phyloP scores from a whole-genome alignment of 306 rosid genomes.

The Parietaria judaica region DNA sequence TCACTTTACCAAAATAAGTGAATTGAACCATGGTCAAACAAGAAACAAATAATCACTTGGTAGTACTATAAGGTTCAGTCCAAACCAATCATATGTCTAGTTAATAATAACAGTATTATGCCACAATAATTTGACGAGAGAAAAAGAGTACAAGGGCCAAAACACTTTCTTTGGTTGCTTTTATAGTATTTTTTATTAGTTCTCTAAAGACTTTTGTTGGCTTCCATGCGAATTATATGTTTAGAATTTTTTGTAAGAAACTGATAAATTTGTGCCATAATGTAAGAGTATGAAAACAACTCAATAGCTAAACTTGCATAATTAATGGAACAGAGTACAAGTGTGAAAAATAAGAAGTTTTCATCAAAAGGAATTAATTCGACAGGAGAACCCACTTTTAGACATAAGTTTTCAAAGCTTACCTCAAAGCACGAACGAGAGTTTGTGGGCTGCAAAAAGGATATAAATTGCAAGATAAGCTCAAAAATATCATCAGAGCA shows the following conservation, averaged over 20 bases:
- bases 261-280: not conserved
- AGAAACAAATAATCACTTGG: not conserved
- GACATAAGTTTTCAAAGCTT: constrained; percentile 24
- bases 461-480: constrained; percentile 12
- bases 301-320: not conserved
- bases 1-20: not conserved
- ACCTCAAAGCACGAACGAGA: constrained; percentile 91
- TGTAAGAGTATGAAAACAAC: too few relatives aligned
- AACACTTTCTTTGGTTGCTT: too few relatives aligned
- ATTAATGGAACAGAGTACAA: not conserved
- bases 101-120: too few relatives aligned
- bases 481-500: not conserved
- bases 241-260: not conserved
- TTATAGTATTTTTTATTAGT: too few relatives aligned
- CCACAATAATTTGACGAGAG: too few relatives aligned
- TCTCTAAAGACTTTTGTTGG: too few relatives aligned
- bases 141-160: too few relatives aligned
- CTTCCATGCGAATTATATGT: not conserved
- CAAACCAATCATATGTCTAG: too few relatives aligned
- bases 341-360: not conserved
- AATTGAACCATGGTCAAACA: constrained; percentile 9
- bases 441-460: constrained; percentile 81
- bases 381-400: not conserved
- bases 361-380: not conserved
- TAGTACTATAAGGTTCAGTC: not conserved